Conservation (phyloP, 257 asterid species). For the Primulina eburnea region DNA sequence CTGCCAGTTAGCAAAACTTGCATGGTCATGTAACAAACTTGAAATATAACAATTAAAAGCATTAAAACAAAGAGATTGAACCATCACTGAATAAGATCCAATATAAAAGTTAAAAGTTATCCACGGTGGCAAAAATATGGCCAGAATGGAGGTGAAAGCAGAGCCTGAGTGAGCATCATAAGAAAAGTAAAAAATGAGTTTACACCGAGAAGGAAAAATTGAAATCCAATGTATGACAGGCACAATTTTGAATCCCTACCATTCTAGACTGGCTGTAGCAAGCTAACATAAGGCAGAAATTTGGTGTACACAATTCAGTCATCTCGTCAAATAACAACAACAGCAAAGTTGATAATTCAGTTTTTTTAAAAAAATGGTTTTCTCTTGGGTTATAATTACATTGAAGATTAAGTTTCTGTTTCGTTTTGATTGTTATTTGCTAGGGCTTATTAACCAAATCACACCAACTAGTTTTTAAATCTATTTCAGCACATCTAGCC, state of each 20-base stretch:
- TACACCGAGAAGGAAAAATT: background rate
- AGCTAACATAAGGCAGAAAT: background rate
- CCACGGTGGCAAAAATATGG: constrained; percentile 12
- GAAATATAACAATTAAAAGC: constrained; percentile 10
- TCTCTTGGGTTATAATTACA: background rate
- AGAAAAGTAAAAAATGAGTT: constrained; percentile 2
- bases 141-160: constrained; percentile 9
- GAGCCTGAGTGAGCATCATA: background rate
- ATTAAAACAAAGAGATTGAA: constrained; percentile 14
- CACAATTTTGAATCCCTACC: background rate
- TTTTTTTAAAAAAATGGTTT: too few species aligned
- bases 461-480: background rate
- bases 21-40: background rate
- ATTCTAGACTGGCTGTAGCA: background rate
- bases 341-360: too few species aligned
- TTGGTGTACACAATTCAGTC: background rate
- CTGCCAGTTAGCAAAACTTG: constrained; percentile 13
- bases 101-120: background rate
- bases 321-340: background rate
- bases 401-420: background rate
- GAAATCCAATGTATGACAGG: background rate
- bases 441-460: background rate
- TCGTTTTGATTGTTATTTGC: background rate
- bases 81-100: constrained; percentile 1
- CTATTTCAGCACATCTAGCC: background rate